Base-by-base conservation (phyloP, 2,329 filamentous ascomycete species). In the Penicillium expansum region DNA sequence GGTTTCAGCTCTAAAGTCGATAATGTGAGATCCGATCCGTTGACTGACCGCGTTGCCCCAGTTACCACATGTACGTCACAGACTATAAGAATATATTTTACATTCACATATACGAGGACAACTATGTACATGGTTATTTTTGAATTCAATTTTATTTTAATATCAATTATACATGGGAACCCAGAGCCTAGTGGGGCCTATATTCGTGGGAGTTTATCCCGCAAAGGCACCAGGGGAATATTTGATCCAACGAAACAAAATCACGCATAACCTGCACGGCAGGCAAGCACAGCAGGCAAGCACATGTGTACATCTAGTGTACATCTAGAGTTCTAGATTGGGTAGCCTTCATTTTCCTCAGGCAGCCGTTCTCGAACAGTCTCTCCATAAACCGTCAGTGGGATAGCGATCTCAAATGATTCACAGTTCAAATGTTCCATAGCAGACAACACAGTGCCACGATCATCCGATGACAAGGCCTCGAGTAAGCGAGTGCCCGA, bases 321-420 rank as follows among this genome's bases (percentile, higher is more conserved):
- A 52, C n/a, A 41, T 37, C 42, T 29, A 51, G 33, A 41, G 7
- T 24, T 29, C 65, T 68, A 77, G 59, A 77, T 77, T 43, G 70
- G 62, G 56, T 75, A 73, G 32, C 74, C 75, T 57, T 76, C 67
- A 32, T 71, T 69, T 55, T 77, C 75, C 59, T 77, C 75, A 1
- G 69, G 68, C 22, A 71, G 52, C 20, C 67, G 71, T 55, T 77
- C 77, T 27, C 79, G 77, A 30, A 80, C 77, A 5, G 79, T 77
- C 59, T 82, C 81, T 5, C 83, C 83, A 65, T 95, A 96, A 10
- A 97, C 89, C 49, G 86, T 85, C 62, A 97, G 77, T 27, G 92
- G 92, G 44, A 96, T 91, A 33, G 86, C 85, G 44, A 96, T 89
- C 74, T 96, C 92, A 74, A 96, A 96, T 67, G 90, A 95, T 77